phyloP scores from a whole-genome alignment of 2,329 filamentous ascomycete species.

The Exophiala alcalophila region DNA sequence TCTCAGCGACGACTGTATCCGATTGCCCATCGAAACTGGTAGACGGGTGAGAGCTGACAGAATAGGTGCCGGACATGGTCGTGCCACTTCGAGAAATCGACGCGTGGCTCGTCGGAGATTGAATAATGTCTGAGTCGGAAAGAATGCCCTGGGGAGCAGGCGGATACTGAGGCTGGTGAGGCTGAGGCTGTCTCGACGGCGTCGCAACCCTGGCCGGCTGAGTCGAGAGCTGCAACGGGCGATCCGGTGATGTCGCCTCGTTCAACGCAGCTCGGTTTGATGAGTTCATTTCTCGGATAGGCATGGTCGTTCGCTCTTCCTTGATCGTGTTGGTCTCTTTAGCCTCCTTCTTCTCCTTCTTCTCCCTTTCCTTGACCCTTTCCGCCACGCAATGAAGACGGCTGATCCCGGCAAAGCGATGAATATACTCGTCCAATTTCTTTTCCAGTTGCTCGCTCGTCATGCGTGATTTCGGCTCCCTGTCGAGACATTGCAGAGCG shows the following conservation, averaged over 20 bases:
- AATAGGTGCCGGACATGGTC: conserved; percentile 17
- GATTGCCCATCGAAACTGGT: conserved; percentile 25
- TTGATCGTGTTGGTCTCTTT: not conserved
- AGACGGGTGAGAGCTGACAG: conserved; percentile 19
- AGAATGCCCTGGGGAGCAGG: conserved; percentile 6
- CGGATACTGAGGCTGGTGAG: too few species aligned
- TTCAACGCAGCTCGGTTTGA: not conserved
- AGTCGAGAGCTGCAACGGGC: conserved; percentile 5
- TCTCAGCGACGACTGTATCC: conserved; percentile 20
- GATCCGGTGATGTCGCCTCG: conserved; percentile 1
- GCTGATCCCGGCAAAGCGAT: conserved; percentile 39
- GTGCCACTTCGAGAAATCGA: conserved; percentile 6
- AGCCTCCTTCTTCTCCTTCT: too few species aligned
- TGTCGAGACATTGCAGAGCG: conserved; percentile 39
- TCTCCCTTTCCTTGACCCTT: too few species aligned
- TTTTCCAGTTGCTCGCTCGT: conserved; percentile 35
- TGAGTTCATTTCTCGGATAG: conserved; percentile 4
- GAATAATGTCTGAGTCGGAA: conserved; percentile 8
- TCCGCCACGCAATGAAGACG: conserved; percentile 24
- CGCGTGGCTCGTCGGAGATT: conserved; percentile 10
- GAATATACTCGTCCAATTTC: conserved; percentile 30
- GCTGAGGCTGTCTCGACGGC: conserved; percentile 10
- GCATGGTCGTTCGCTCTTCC: too few species aligned
- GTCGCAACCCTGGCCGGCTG: not conserved
- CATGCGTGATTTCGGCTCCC: conserved; percentile 36